Conservation (phyloP, 2,329 filamentous ascomycete genomes). For the Exophiala xenobiotica region DNA sequence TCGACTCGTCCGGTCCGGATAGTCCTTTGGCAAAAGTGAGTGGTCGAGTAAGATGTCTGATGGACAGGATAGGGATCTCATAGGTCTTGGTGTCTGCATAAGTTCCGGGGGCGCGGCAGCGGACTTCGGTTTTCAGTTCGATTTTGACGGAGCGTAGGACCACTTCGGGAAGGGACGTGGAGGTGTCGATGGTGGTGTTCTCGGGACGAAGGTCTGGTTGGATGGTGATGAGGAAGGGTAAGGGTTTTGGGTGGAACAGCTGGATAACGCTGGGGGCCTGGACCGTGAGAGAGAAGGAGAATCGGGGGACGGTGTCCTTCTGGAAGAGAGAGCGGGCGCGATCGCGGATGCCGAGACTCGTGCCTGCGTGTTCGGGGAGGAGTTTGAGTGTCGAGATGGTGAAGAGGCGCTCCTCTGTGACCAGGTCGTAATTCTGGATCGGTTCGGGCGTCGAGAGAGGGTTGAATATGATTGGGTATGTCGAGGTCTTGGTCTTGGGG, state of each 20-base stretch:
- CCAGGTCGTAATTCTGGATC: slow-evolving; percentile 16
- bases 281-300: slow-evolving; percentile 22
- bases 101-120: slow-evolving; percentile 18
- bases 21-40: too few relatives aligned
- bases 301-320: slow-evolving; percentile 21
- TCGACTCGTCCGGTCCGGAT: slow-evolving; percentile 1
- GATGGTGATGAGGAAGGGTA: slow-evolving; percentile 20
- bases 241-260: slow-evolving; percentile 16
- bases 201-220: slow-evolving; percentile 12
- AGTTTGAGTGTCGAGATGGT: slow-evolving; percentile 26
- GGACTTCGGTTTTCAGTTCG: slow-evolving; percentile 16
- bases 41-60: slow-evolving; percentile 3
- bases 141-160: slow-evolving; percentile 18
- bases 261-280: slow-evolving; percentile 23
- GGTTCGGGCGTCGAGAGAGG: slow-evolving; percentile 24
- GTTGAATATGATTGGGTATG: slow-evolving; percentile 22
- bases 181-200: slow-evolving; percentile 20
- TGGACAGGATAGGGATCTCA: slow-evolving; percentile 9
- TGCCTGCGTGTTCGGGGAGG: slow-evolving; percentile 19
- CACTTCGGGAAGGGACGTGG: slow-evolving; percentile 10
- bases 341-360: slow-evolving; percentile 19
- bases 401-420: slow-evolving; percentile 10
- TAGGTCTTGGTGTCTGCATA: slow-evolving; percentile 21
- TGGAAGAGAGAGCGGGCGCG: slow-evolving; percentile 26
- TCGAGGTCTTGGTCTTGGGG: slow-evolving; percentile 18